Base-by-base conservation (phyloP, 208 protist genomes). In the Trypanosoma melophagium region DNA sequence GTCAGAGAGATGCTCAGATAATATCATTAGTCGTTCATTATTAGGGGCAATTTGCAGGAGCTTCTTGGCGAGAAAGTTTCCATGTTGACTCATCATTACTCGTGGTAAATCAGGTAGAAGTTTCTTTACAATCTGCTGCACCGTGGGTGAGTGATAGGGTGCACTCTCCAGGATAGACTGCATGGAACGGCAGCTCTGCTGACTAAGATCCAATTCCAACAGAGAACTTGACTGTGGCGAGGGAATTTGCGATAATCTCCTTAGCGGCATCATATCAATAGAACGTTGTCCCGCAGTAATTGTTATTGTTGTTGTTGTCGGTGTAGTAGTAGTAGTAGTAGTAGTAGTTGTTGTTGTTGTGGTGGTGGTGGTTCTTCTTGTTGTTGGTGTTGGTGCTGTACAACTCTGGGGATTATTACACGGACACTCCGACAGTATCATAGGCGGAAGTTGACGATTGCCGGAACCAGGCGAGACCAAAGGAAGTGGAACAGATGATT, bases 31-130 rank as follows among this genome's bases (percentile, higher is more conserved):
- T 21, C 83, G 77, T 50, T 80, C 76, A 22, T 71, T 61, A 51
- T 81, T 64, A 1, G 80, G 77, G 21, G 81, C 78, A 57, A 89
- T 74, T 52, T 92, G 83, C 38, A 89, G 77, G 0, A 98, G 66
- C 66, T 98, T 98, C 78, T 98, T 97, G 40, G 97, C 95, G 8
- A 99, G 79, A 64, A 99, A 99, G 76, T 99, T 99, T 49, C 97
- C 97, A 71, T 98, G 99, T 53, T 90, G 94, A 76, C 98, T 95
- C 12, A 83, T 87, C 97, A 99, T 99, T 17, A 99, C 78, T 28
- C 90, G 81, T 31, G 82, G 59, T 40, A 92, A 35, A 35, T 73
- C 63, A 19, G 83, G 80, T 44, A 83, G 60, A 24, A 92, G 66
- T 40, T 76, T 75, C 2, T 24, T 56, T 16, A 89, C 51, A n/a